phyloP scores from a whole-genome alignment of 2,329 filamentous ascomycete species.

The Neurospora sp. region DNA sequence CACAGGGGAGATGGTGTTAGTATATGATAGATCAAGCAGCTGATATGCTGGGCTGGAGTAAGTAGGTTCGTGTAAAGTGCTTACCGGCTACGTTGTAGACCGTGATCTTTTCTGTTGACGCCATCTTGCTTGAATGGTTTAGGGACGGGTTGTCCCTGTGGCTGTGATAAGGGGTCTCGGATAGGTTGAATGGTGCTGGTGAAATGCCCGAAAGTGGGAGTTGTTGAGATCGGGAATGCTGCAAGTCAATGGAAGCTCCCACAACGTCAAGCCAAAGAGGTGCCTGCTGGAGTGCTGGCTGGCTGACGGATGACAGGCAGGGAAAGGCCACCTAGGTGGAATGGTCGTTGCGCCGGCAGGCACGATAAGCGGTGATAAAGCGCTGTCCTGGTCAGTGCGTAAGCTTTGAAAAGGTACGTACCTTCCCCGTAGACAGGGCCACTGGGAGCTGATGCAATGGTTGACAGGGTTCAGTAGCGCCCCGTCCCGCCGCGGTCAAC shows the following conservation, averaged over 20 bases:
- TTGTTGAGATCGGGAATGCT: not conserved
- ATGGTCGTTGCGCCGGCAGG: not conserved
- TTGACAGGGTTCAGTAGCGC: conserved; percentile 7
- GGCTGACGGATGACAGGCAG: conserved; percentile 3
- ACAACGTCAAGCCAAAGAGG: not conserved
- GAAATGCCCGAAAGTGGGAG: not conserved
- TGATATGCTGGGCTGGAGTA: too few species aligned
- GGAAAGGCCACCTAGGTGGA: conserved; percentile 10
- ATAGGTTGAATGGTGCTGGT: not conserved
- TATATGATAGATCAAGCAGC: too few species aligned
- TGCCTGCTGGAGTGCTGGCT: not conserved
- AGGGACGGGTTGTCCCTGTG: not conserved
- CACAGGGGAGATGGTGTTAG: conserved; percentile 1
- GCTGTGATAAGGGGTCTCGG: not conserved
- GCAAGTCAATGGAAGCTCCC: not conserved
- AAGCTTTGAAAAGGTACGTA: not conserved
- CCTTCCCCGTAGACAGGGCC: not conserved
- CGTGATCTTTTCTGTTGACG: conserved; percentile 47
- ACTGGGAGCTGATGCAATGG: not conserved
- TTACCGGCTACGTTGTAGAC: conserved; percentile 59
- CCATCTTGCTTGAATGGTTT: conserved; percentile 23
- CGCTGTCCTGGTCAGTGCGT: not conserved
- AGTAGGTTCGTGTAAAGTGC: not conserved
- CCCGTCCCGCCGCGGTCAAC: conserved; percentile 4
- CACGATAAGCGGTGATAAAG: not conserved